phyloP scores from a whole-genome alignment of 352 stramenopile species.

The Phytophthora sp. region DNA sequence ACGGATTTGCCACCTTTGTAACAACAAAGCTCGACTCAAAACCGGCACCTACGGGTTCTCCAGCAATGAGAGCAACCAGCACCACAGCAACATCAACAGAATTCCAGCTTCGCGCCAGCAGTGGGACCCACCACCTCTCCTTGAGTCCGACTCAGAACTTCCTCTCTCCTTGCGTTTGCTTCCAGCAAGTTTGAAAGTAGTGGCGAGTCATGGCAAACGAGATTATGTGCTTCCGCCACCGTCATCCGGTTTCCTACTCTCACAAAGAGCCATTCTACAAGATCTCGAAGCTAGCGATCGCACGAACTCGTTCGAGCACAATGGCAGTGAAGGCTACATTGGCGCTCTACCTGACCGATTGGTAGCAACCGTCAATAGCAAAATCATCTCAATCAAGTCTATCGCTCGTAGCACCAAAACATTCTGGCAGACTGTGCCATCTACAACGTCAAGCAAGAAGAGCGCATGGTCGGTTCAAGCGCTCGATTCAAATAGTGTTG shows the following conservation, averaged over 20 bases:
- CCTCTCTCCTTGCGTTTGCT: slow-evolving; percentile 13
- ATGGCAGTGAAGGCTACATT: slow-evolving; percentile 29
- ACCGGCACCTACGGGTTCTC: slow-evolving; percentile 37
- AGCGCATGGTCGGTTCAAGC: slow-evolving; percentile 20
- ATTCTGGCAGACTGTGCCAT: slow-evolving; percentile 23
- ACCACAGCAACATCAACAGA: neutral
- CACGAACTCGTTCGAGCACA: slow-evolving; percentile 30
- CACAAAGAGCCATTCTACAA: slow-evolving; percentile 13
- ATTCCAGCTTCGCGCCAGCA: slow-evolving; percentile 27
- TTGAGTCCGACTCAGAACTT: slow-evolving; percentile 14
- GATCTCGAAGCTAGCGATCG: slow-evolving; percentile 9
- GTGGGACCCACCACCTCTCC: slow-evolving; percentile 22
- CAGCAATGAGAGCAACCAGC: slow-evolving; percentile 18
- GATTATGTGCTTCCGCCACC: slow-evolving; percentile 17
- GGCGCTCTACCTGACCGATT: slow-evolving; percentile 25
- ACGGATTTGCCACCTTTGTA: slow-evolving; percentile 73
- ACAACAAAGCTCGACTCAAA: slow-evolving; percentile 51
- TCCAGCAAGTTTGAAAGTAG: slow-evolving; percentile 18
- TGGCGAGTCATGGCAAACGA: slow-evolving; percentile 3
- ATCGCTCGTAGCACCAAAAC: slow-evolving; percentile 36
- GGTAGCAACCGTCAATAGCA: slow-evolving; percentile 31
- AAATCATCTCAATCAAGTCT: slow-evolving; percentile 70
- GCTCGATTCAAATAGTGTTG: slow-evolving; percentile 24
- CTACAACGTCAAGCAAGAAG: slow-evolving; percentile 11
- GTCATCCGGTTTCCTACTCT: slow-evolving; percentile 14